Evolutionary conservation across 441 rosid genomes (phyloP).

Genomic region (Populus hybrid): DNA sequence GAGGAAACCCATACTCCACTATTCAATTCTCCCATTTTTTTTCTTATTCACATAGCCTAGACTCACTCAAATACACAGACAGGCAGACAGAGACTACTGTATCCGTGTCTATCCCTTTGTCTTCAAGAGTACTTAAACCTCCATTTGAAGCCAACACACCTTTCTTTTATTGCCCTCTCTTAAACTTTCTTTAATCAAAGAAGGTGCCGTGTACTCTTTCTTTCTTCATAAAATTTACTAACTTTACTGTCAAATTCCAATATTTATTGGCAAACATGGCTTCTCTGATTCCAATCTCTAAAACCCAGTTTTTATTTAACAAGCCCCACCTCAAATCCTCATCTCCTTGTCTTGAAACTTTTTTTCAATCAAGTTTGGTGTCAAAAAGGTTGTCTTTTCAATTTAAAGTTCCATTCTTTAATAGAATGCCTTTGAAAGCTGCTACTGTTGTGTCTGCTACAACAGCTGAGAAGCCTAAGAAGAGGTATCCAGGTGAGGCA

Average conservation of each 20-base stretch:
- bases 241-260: neutral
- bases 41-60: too few species aligned
- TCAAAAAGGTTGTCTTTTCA: constrained; percentile 26
- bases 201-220: constrained; percentile 34
- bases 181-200: neutral
- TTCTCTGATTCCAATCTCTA: constrained; percentile 50
- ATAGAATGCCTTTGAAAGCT: constrained; percentile 37
- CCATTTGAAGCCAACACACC: constrained; percentile 26
- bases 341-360: constrained; percentile 5
- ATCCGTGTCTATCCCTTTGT: constrained; percentile 24
- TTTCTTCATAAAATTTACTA: neutral
- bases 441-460: constrained; percentile 43
- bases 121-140: constrained; percentile 41
- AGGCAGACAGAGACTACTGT: too few species aligned
- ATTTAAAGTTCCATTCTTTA: constrained; percentile 5
- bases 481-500: constrained; percentile 78
- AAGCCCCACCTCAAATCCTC: constrained; percentile 32
- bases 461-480: constrained; percentile 66
- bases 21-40: neutral
- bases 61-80: neutral
- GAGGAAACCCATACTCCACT: neutral
- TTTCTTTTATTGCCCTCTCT: neutral
- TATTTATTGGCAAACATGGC: constrained; percentile 43
- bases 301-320: constrained; percentile 40
- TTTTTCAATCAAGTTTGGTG: constrained; percentile 30